Conservation (phyloP, 345 rosid species). For the Boechera divaricarpa region DNA sequence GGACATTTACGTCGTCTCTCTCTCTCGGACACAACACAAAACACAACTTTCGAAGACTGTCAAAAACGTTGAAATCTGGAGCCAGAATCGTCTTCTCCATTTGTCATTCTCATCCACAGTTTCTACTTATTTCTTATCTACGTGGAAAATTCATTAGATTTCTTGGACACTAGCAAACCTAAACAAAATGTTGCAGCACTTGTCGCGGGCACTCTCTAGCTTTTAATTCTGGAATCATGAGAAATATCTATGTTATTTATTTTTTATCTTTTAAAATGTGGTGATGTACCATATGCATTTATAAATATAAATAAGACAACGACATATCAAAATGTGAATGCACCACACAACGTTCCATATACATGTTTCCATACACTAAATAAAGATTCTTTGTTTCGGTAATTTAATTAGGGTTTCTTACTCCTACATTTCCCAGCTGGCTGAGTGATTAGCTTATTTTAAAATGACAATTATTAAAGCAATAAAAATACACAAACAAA, state of each 20-base stretch:
- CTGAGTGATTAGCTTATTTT: conserved; percentile 21
- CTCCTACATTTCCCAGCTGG: conserved; percentile 31
- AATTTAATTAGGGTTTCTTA: conserved; percentile 32
- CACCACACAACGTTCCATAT: conserved; percentile 34
- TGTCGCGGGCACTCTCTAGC: conserved; percentile 49
- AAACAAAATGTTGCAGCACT: conserved; percentile 48
- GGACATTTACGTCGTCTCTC: conserved; percentile 57
- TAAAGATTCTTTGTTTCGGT: conserved; percentile 17
- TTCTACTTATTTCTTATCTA: conserved; percentile 25
- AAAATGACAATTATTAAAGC: conserved; percentile 22
- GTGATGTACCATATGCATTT: neutral
- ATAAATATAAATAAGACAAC: conserved; percentile 31
- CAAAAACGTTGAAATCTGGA: conserved; percentile 71
- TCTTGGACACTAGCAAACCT: conserved; percentile 37
- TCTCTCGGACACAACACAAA: conserved; percentile 34
- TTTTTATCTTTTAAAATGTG: conserved; percentile 8
- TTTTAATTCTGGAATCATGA: neutral
- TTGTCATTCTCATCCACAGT: conserved; percentile 79
- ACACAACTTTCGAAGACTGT: conserved; percentile 73
- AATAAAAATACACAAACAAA: conserved; percentile 24
- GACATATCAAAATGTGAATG: conserved; percentile 37
- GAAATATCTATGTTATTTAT: neutral
- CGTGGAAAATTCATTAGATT: conserved; percentile 31
- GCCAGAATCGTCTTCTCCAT: conserved; percentile 89
- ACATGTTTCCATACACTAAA: conserved; percentile 35